Evolutionary conservation across 768 basidiomycete genomes (phyloP).

Genomic region (Podaxis sp.): DNA sequence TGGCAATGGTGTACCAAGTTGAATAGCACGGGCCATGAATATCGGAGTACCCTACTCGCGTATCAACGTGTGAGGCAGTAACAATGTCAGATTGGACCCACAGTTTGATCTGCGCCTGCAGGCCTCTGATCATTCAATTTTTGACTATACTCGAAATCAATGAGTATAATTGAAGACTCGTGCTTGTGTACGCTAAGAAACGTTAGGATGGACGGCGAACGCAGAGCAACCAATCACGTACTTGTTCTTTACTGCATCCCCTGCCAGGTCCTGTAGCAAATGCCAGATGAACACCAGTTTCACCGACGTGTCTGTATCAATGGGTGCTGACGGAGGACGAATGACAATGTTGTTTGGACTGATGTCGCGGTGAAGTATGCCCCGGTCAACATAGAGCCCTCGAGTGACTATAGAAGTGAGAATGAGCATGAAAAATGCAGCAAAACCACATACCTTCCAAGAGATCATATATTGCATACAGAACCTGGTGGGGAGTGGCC

Average conservation of each 20-base stretch:
- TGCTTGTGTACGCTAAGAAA: background rate
- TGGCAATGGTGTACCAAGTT: background rate
- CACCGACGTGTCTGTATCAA: background rate
- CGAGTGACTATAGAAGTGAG: slow-evolving; percentile 5
- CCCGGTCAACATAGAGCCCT: slow-evolving; percentile 6
- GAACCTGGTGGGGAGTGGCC: too few relatives aligned
- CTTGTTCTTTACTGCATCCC: background rate
- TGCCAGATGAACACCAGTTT: background rate
- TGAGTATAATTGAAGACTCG: slow-evolving; percentile 3
- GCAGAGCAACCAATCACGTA: background rate
- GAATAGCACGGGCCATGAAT: slow-evolving; percentile 15
- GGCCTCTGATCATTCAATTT: background rate
- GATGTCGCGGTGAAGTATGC: slow-evolving; percentile 12
- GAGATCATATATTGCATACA: too few relatives aligned
- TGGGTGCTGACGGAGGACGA: background rate
- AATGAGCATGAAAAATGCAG: background rate
- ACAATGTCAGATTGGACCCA: background rate
- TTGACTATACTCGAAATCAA: slow-evolving; percentile 10
- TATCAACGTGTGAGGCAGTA: background rate
- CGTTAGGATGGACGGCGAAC: background rate
- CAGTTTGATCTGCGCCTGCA: background rate
- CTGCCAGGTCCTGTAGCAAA: background rate
- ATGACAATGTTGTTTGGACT: slow-evolving; percentile 1
- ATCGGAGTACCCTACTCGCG: slow-evolving; percentile 5
- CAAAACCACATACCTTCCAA: too few relatives aligned